Evolutionary conservation across 306 rosid species (phyloP).

Genomic region (Corylus americana): DNA sequence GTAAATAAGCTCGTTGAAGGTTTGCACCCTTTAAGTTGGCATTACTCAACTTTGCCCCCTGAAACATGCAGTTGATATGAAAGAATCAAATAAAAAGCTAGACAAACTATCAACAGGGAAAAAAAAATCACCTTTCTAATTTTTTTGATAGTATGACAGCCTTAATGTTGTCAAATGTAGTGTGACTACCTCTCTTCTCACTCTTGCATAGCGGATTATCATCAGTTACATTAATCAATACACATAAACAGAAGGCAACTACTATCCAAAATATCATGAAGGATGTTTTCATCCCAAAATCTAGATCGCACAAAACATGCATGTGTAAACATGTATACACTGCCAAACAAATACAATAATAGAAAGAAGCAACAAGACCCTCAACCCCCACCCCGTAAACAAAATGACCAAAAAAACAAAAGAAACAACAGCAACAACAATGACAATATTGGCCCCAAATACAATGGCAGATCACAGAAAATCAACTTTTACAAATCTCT

Average conservation of each 20-base stretch:
- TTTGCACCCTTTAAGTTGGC: slow-evolving; percentile 85
- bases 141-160: background rate
- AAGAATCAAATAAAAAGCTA: slow-evolving; percentile 9
- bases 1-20: slow-evolving; percentile 88
- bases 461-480: slow-evolving; percentile 12
- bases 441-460: slow-evolving; percentile 5
- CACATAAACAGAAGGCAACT: background rate
- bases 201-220: background rate
- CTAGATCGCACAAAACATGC: background rate
- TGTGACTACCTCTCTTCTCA: background rate
- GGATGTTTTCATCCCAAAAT: background rate
- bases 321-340: background rate
- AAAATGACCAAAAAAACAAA: background rate
- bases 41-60: slow-evolving; percentile 85
- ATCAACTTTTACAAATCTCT: slow-evolving; percentile 4
- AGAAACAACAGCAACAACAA: too few relatives aligned
- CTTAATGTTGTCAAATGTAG: background rate
- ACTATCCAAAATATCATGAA: background rate
- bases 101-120: background rate
- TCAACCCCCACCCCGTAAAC: too few relatives aligned
- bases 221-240: background rate
- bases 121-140: background rate
- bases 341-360: background rate
- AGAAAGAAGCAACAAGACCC: background rate
- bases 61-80: slow-evolving; percentile 28